Evolutionary conservation across 768 basidiomycete genomes (phyloP), one percentile per base, ranked within the genome.

Genomic region (Lentinula lateritia): DNA sequence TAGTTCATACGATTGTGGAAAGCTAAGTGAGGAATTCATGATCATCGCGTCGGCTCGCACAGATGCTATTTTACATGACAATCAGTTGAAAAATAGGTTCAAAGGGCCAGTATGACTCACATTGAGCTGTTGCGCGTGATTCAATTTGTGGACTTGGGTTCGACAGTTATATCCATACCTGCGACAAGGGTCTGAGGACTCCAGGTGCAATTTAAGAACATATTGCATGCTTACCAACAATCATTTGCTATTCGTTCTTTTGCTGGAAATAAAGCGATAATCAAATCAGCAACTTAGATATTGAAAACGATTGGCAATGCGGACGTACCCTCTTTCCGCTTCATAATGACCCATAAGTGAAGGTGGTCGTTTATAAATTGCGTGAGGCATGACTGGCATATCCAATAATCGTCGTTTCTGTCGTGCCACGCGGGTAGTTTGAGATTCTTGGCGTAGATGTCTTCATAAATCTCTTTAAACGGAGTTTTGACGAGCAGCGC

Each of bases 81-180:
- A 28, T 28, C 28, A 28, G 28, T 28, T 28, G 28, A 28, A 28
- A 28, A 28, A 28, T 28, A 28, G 28, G 28, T 28, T 28, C 28
- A 28, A 28, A 28, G 28, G 28, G 28, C 3, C 28, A 28, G 28
- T 28, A 3, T 28, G 35, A 36, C 73, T 46, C 56, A 74, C 73
- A 52, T 74, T 74, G 58, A 73, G 61, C 59, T 64, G 67, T 45
- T 16, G 4, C 0, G 72, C 73, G 59, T 75, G 74, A 0, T 15
- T 32, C 2, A 16, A 10, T 18, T 63, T 69, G 61, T 74, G 73
- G 0, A 62, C 59, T 66, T 72, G 71, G 10, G 74, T 75, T 45
- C 74, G 70, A 52, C 74, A 75, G 52, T 71, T 69, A 53, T 72
- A 74, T 8, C 74, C 74, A 53, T 75, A 75, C 71, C 71, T 72